phyloP scores from a whole-genome alignment of 2,329 filamentous ascomycete species.

The Trichoderma oligosporum region DNA sequence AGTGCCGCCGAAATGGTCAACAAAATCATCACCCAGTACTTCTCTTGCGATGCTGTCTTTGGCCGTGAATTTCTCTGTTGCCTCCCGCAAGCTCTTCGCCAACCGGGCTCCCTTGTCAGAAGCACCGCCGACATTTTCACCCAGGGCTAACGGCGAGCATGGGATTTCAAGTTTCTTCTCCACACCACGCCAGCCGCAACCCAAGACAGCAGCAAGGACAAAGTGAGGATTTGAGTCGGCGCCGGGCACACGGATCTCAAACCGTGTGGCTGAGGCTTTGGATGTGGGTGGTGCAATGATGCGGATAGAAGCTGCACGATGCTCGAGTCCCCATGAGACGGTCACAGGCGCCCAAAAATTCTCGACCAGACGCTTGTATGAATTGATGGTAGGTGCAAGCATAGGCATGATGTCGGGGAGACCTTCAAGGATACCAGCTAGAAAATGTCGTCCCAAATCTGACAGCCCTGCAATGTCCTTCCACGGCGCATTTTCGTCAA shows the following conservation, averaged over 20 bases:
- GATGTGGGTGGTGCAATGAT: conserved; percentile 85
- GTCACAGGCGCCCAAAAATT: conserved; percentile 99
- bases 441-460: conserved; percentile 85
- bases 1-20: conserved; percentile 91
- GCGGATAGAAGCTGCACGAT: conserved; percentile 86
- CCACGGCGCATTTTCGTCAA: conserved; percentile 68
- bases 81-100: conserved; percentile 81
- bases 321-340: conserved; percentile 94
- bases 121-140: conserved; percentile 71
- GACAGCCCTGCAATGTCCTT: conserved; percentile 76
- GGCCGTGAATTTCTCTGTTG: conserved; percentile 71
- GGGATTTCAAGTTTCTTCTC: conserved; percentile 86
- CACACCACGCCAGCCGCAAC: conserved; percentile 83
- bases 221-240: conserved; percentile 88
- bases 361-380: conserved; percentile 95
- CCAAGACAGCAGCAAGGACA: conserved; percentile 82
- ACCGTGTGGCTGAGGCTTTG: conserved; percentile 79
- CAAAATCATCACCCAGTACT: conserved; percentile 90
- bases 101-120: conserved; percentile 71
- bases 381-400: conserved; percentile 91
- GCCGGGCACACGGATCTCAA: conserved; percentile 91
- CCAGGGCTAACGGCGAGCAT: conserved; percentile 78
- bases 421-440: conserved; percentile 83
- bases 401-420: conserved; percentile 95
- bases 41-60: conserved; percentile 85